phyloP scores from a whole-genome alignment of 257 asterid genomes.

The Catharanthus roseus region DNA sequence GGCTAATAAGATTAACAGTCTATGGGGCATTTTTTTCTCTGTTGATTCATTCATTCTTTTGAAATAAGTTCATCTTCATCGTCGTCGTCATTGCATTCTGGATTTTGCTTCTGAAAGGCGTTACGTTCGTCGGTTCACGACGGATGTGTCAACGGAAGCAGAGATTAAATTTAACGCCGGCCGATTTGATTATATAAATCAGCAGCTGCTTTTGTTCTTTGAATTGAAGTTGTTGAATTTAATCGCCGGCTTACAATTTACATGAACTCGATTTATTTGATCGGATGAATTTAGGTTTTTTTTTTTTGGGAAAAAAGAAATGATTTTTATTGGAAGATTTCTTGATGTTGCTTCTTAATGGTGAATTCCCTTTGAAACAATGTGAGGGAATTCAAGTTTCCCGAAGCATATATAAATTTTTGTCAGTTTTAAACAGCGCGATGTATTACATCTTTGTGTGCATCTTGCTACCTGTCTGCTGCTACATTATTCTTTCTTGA shows the following conservation, averaged over 20 bases:
- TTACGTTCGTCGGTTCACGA: too few relatives aligned
- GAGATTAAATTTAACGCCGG: constrained; percentile 12
- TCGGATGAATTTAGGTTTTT: too few relatives aligned
- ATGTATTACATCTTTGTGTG: constrained; percentile 11
- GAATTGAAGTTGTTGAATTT: neutral
- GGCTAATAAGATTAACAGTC: neutral
- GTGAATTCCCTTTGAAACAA: constrained; percentile 15
- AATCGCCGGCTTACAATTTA: neutral
- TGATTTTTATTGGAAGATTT: neutral
- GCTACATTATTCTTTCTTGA: constrained; percentile 11
- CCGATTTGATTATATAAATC: neutral
- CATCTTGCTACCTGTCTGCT: constrained; percentile 29
- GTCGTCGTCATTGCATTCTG: neutral
- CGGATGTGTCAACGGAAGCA: constrained; percentile 31
- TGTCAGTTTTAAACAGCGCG: constrained; percentile 25
- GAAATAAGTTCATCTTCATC: neutral
- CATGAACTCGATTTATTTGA: neutral
- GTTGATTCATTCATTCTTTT: neutral
- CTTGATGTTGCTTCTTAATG: constrained; percentile 25
- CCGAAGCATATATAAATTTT: constrained; percentile 24
- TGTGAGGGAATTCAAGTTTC: constrained; percentile 13
- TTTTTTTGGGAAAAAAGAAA: neutral
- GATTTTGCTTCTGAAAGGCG: too few relatives aligned
- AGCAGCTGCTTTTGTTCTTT: neutral
- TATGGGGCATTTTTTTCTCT: neutral